phyloP scores from a whole-genome alignment of 345 rosid genomes.

The Bruguiera parviflora region DNA sequence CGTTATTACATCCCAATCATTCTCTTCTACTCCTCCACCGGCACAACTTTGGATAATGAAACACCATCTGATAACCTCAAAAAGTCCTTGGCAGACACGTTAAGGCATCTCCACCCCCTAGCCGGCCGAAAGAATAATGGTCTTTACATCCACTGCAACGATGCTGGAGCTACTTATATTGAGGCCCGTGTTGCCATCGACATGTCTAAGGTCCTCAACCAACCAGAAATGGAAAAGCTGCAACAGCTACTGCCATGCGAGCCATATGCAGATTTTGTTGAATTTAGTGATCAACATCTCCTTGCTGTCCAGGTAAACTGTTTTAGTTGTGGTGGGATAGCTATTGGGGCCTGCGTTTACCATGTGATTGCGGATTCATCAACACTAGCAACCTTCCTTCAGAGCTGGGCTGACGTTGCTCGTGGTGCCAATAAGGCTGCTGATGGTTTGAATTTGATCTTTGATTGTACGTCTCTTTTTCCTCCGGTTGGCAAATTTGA shows the following conservation, averaged over 20 bases:
- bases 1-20: background rate
- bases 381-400: background rate
- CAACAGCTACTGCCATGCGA: background rate
- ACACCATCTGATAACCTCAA: background rate
- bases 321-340: background rate
- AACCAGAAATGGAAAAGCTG: background rate
- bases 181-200: background rate
- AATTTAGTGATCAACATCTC: background rate
- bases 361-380: background rate
- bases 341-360: background rate
- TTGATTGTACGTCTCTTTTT: background rate
- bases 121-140: background rate
- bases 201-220: background rate
- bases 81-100: background rate
- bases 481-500: background rate
- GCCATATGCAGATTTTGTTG: background rate
- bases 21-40: background rate
- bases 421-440: background rate
- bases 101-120: background rate
- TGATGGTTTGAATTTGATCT: background rate
- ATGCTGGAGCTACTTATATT: background rate
- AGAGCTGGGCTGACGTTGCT: constrained; percentile 4
- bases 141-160: background rate
- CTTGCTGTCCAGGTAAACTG: background rate
- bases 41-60: background rate